phyloP scores from a whole-genome alignment of 768 basidiomycete genomes.

The Sistotremastrum niveocremeum region DNA sequence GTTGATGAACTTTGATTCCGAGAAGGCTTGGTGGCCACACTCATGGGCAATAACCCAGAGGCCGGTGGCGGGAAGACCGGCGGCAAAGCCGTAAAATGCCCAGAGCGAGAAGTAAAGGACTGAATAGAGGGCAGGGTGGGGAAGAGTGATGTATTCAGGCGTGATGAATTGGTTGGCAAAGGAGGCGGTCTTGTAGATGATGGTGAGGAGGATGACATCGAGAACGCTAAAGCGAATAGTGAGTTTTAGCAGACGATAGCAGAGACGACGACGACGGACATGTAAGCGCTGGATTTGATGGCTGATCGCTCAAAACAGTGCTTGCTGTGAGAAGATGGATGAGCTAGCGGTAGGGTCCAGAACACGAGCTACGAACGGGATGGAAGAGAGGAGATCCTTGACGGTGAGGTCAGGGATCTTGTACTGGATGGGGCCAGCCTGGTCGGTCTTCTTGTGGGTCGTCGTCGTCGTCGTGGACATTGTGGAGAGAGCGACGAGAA shows the following conservation, averaged over 20 bases:
- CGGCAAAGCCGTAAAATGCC: conserved; percentile 68
- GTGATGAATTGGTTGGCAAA: conserved; percentile 52
- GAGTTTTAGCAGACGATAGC: not conserved
- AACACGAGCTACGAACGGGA: conserved; percentile 48
- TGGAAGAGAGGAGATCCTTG: conserved; percentile 73
- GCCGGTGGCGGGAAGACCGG: conserved; percentile 82
- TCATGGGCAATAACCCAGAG: conserved; percentile 93
- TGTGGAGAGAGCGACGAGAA: too few species aligned
- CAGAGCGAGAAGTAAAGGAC: conserved; percentile 55
- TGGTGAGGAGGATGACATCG: conserved; percentile 60
- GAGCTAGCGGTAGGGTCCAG: conserved; percentile 1
- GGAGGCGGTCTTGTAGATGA: conserved; percentile 51
- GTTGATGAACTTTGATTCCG: conserved; percentile 82
- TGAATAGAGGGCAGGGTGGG: conserved; percentile 47
- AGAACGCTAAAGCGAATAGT: conserved; percentile 34
- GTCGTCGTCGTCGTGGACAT: too few species aligned
- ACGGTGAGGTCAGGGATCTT: conserved; percentile 71
- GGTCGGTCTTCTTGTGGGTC: too few species aligned
- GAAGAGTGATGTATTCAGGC: conserved; percentile 38
- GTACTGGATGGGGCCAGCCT: conserved; percentile 11
- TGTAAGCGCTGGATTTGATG: conserved; percentile 59
- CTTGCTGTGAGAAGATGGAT: conserved; percentile 26
- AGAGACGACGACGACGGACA: conserved; percentile 33
- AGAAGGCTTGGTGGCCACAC: conserved; percentile 95
- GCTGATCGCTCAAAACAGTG: conserved; percentile 91